Evolutionary conservation across 345 rosid species (phyloP).

Genomic region (Populus alba): DNA sequence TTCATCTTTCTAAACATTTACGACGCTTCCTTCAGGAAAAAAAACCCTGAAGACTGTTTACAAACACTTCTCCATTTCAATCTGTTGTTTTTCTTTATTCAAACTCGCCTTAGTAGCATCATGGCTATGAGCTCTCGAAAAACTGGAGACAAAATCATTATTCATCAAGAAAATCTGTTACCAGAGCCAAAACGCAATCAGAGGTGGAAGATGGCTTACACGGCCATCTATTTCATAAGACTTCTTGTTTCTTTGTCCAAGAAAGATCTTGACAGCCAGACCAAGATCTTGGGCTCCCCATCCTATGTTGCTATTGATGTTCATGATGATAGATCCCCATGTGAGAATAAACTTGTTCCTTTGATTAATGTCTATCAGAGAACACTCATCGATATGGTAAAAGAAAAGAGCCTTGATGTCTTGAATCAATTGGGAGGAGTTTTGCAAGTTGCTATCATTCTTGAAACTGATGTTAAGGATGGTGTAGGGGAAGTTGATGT

Average conservation of each 20-base stretch:
- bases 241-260: slow-evolving; percentile 34
- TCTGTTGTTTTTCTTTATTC: no score
- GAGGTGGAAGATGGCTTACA: slow-evolving; percentile 24
- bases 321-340: neutral
- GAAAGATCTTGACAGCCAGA: slow-evolving; percentile 11
- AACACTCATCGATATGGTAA: slow-evolving; percentile 6
- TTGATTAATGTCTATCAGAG: slow-evolving; percentile 2
- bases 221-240: slow-evolving; percentile 26
- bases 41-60: no score
- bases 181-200: neutral
- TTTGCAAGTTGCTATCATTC: neutral
- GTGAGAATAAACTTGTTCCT: neutral
- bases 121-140: slow-evolving; percentile 6
- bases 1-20: no score
- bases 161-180: slow-evolving; percentile 1
- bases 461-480: neutral
- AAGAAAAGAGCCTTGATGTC: slow-evolving; percentile 4
- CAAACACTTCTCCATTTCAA: no score
- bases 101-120: slow-evolving; percentile 48
- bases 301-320: slow-evolving; percentile 25
- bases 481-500: slow-evolving; percentile 12
- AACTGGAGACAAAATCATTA: neutral
- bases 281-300: slow-evolving; percentile 12
- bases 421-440: slow-evolving; percentile 16
- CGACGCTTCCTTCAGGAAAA: no score